A percentile compares a stretch with the other conserved stretches of the same genome.
These are phyloP conservation scores for Ophiosphaerella korrae DNA, from an alignment of 2,329 filamentous ascomycete genomes.

Conservation along the genomic window DNA sequence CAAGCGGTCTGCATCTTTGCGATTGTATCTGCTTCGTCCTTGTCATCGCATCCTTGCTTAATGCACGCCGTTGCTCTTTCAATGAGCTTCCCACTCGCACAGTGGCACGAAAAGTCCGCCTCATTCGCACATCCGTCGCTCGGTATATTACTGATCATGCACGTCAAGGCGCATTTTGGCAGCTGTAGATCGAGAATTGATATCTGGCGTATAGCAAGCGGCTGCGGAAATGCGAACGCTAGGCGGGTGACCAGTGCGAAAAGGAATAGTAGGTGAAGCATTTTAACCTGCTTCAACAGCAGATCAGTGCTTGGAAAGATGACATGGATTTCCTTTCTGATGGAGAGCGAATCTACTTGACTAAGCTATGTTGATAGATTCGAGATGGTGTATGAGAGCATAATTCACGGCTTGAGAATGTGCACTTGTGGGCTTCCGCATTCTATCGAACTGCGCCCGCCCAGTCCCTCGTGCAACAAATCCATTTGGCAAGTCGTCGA, in stretches of 20 bases:
- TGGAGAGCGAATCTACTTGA: no score
- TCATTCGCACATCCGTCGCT: slow-evolving; percentile 22
- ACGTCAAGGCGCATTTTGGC: slow-evolving; percentile 23
- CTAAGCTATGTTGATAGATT: no score
- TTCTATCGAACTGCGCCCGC: no score
- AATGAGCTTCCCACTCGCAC: slow-evolving; percentile 11
- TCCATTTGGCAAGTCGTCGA: slow-evolving; percentile 1
- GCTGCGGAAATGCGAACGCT: slow-evolving; percentile 7
- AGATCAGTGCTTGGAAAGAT: no score
- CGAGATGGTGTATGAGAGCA: no score
- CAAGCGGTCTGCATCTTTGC: slow-evolving; percentile 10
- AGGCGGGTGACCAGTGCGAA: neutral
- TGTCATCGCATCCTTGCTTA: slow-evolving; percentile 9
- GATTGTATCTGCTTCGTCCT: slow-evolving; percentile 10
- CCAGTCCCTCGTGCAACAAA: neutral
- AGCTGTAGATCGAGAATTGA: slow-evolving; percentile 12
- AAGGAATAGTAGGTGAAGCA: slow-evolving; percentile 2
- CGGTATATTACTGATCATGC: slow-evolving; percentile 21
- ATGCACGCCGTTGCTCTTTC: slow-evolving; percentile 15
- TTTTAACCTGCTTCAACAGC: neutral
- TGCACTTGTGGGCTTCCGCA: no score
- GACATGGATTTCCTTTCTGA: no score
- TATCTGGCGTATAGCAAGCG: slow-evolving; percentile 2
- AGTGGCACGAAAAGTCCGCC: slow-evolving; percentile 28
- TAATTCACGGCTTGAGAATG: no score